phyloP scores from a whole-genome alignment of 2,329 filamentous ascomycete species.

The Talaromyces sp. region DNA sequence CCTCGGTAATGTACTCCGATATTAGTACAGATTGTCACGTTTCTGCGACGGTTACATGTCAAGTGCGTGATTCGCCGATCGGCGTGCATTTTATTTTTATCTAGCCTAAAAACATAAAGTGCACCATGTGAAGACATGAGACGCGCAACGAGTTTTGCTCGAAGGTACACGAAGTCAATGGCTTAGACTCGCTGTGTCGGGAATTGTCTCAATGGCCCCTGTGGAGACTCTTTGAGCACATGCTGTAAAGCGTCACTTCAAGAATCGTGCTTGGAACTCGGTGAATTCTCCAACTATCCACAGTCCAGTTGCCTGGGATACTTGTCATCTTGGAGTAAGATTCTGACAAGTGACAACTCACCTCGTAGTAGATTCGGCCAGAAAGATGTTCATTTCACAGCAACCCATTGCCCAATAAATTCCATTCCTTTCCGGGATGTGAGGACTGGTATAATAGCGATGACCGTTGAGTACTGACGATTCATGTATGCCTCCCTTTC shows the following conservation, averaged over 20 bases:
- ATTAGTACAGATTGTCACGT: background rate
- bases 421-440: too few relatives aligned
- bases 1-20: slow-evolving; percentile 1
- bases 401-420: too few relatives aligned
- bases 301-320: too few relatives aligned
- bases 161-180: background rate
- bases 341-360: background rate
- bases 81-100: background rate
- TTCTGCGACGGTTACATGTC: background rate
- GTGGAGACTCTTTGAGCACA: background rate
- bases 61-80: background rate
- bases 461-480: background rate
- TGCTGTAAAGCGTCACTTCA: background rate
- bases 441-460: background rate
- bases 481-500: background rate
- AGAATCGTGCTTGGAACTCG: background rate
- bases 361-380: background rate
- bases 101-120: background rate
- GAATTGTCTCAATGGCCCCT: too few relatives aligned
- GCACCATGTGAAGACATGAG: background rate
- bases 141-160: background rate
- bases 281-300: background rate
- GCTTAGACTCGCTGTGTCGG: background rate
- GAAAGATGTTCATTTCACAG: background rate
- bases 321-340: background rate